Evolutionary conservation across 805 yeast species (phyloP), one percentile per base, ranked within the genome.

Genomic region (Sugiyamaella lignohabitans): DNA sequence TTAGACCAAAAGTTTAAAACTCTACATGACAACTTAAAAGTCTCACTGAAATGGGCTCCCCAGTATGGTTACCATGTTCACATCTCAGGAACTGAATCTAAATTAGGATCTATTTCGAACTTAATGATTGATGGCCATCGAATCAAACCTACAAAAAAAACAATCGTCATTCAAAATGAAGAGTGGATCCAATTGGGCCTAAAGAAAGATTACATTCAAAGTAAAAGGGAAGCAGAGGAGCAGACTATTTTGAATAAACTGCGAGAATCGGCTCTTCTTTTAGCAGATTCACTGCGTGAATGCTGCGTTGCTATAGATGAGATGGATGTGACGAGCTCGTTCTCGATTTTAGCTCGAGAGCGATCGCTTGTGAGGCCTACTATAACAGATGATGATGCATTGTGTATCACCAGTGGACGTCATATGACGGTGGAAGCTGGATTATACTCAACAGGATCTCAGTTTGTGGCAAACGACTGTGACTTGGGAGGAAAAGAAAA

Each of bases 401-500:
- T 83, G 3, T 67, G 73, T 0, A 75, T 88, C 6, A 58, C 59
- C 1, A 75, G 71, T 1, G 98, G 98, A 0, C 70, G 96, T 24
- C 98, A 93, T 62, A 59, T 86, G 11, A 88, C 87, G 14, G 98
- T 91, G 2, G 97, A 91, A 59, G 76, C 80, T 29, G 86, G 87
- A 1, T 66, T 85, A 46, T 71, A 67, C 40, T 61, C 67, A 1
- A 65, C 67, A 20, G 76, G 81, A 1, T 64, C 59, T 14, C 67
- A 70, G 46, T 83, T 82, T 60, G 59, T 73, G 53, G 34, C 79
- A 51, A 72, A 76, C 48, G 68, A 71, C 46, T 74, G 79, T 41
- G 22, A 18, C 52, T 63, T 38, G 19, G 53, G 51, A 6, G 44
- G 43, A 10, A 27, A 27, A n/a, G 40, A 29, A 0, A 51, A 63